Evolutionary conservation across 257 asterid genomes (phyloP).

Genomic region (Solanum chiquidenum): DNA sequence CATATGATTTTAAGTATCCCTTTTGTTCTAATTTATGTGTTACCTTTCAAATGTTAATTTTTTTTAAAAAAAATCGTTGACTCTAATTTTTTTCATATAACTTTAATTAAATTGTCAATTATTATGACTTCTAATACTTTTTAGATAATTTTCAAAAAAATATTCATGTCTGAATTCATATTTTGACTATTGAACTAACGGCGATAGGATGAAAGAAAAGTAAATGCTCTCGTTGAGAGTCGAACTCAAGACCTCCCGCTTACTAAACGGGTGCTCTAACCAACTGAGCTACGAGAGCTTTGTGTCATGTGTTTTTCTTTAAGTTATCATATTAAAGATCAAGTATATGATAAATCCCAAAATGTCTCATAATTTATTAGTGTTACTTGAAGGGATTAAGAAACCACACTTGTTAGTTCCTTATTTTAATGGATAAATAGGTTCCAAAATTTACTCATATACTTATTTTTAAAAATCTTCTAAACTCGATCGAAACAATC

Average conservation of each 20-base stretch:
- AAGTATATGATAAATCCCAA: neutral
- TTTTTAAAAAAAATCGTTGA: too few species aligned
- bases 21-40: neutral
- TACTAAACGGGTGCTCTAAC: slow-evolving; percentile 97
- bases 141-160: too few species aligned
- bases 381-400: neutral
- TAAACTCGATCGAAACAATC: neutral
- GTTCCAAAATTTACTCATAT: neutral
- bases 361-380: neutral
- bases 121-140: too few species aligned
- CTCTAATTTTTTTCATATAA: too few species aligned
- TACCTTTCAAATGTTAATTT: neutral
- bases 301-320: too few species aligned
- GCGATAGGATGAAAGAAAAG: neutral
- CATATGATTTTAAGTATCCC: neutral
- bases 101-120: too few species aligned
- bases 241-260: slow-evolving; percentile 98
- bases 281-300: slow-evolving; percentile 89
- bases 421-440: neutral
- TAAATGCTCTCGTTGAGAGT: slow-evolving; percentile 63
- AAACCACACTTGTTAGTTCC: neutral
- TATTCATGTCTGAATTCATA: too few species aligned
- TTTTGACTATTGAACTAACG: neutral
- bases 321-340: too few species aligned
- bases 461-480: neutral